phyloP scores from a whole-genome alignment of 2,329 filamentous ascomycete genomes.

The Alternaria atra region DNA sequence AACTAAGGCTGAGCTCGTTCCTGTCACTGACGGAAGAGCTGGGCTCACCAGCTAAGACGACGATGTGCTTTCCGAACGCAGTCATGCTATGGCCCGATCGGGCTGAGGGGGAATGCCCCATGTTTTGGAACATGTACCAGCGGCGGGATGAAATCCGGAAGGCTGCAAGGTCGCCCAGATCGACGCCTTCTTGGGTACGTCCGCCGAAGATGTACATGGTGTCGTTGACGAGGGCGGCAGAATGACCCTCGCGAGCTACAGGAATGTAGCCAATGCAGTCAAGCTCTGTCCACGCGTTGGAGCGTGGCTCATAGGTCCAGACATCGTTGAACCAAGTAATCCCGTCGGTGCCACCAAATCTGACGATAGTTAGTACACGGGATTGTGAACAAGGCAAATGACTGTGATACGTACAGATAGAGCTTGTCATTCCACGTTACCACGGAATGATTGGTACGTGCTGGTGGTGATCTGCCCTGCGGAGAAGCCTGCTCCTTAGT shows the following conservation, averaged over 20 bases:
- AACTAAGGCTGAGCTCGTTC: conserved; percentile 86
- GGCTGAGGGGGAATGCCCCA: conserved; percentile 94
- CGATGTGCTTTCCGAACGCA: conserved; percentile 87
- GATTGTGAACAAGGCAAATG: conserved; percentile 59
- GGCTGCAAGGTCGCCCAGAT: conserved; percentile 91
- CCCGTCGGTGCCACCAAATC: conserved; percentile 97
- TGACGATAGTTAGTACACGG: conserved; percentile 49
- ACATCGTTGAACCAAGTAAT: conserved; percentile 99
- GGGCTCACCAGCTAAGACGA: conserved; percentile 92
- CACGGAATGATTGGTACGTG: conserved; percentile 93
- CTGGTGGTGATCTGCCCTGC: conserved; percentile 67
- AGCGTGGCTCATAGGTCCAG: conserved; percentile 89
- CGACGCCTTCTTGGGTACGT: conserved; percentile 89
- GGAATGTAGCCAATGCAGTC: conserved; percentile 99
- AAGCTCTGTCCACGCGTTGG: conserved; percentile 84
- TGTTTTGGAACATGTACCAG: conserved; percentile 99
- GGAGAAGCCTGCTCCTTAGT: conserved; percentile 64
- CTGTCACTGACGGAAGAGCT: conserved; percentile 84
- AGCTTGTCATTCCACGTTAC: conserved; percentile 93
- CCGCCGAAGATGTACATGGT: conserved; percentile 99
- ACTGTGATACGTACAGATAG: conserved; percentile 68
- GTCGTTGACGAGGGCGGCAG: conserved; percentile 90
- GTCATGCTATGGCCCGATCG: conserved; percentile 98
- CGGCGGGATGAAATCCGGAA: conserved; percentile 82
- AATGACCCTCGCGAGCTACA: conserved; percentile 90